Evolutionary conservation across 108 stramenopile genomes (phyloP).

Genomic region (Halocafeteria seosinensis): DNA sequence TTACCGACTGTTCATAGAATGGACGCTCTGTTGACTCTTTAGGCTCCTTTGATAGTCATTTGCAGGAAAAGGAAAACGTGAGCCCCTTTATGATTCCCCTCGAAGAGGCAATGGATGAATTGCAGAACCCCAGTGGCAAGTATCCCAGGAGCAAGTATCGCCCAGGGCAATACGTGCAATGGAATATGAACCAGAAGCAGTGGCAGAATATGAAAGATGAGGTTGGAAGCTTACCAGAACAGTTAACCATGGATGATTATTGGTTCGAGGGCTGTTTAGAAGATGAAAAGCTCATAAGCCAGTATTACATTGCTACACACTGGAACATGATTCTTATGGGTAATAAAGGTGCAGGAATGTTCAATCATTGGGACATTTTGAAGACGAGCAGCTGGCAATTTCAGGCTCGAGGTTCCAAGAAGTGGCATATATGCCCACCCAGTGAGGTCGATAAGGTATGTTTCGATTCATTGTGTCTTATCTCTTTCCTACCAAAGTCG

Average conservation of each 20-base stretch:
- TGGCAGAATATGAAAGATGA: neutral
- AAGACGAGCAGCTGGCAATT: neutral
- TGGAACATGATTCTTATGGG: conserved; percentile 13
- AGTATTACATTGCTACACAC: conserved; percentile 6
- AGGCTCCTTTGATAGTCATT: too few relatives aligned
- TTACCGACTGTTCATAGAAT: too few relatives aligned
- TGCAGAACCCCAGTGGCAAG: neutral
- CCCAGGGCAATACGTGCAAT: conserved; percentile 1
- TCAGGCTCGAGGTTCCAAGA: neutral
- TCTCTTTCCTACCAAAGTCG: too few relatives aligned
- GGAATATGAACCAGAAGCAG: neutral
- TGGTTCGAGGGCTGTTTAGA: conserved; percentile 2
- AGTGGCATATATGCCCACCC: conserved; percentile 1
- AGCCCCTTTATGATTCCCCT: neutral
- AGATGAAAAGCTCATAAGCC: neutral
- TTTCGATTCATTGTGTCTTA: too few relatives aligned
- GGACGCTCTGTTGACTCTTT: too few relatives aligned
- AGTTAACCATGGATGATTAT: neutral
- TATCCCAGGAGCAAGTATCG: neutral
- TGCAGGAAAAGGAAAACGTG: too few relatives aligned
- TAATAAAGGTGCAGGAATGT: conserved; percentile 11
- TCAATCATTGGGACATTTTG: conserved; percentile 12
- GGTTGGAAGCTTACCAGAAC: neutral
- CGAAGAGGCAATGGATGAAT: neutral
- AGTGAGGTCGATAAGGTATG: neutral